Evolutionary conservation across 1,284 basidiomycete genomes (phyloP).

Genomic region (Ceratobasidium sp.): DNA sequence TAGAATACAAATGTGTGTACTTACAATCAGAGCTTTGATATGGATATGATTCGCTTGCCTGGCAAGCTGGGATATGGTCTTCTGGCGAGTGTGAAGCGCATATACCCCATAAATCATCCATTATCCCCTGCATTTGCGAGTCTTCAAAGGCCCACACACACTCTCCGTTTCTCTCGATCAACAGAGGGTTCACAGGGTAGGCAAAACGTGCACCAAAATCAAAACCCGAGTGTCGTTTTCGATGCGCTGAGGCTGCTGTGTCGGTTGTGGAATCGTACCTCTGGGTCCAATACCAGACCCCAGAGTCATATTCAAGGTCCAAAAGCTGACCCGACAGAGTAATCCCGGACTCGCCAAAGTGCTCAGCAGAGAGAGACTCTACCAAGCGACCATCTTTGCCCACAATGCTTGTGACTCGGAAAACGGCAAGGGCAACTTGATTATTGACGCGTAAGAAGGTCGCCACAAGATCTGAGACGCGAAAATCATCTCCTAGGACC

Average conservation of each 20-base stretch:
- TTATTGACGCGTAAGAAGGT: neutral
- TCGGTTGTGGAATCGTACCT: neutral
- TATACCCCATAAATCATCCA: conserved; percentile 8
- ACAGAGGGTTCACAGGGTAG: neutral
- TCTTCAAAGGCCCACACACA: conserved; percentile 5
- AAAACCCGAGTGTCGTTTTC: neutral
- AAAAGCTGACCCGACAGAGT: conserved; percentile 22
- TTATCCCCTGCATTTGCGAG: neutral
- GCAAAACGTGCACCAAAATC: neutral
- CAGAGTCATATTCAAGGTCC: conserved; percentile 8
- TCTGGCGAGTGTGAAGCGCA: neutral
- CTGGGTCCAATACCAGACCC: conserved; percentile 32
- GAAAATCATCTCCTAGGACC: conserved; percentile 1
- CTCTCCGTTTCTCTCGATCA: conserved; percentile 5
- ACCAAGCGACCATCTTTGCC: neutral
- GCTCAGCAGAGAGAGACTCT: neutral
- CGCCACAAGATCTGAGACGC: conserved; percentile 12
- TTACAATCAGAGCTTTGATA: neutral
- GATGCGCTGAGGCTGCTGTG: neutral
- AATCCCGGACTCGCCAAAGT: neutral
- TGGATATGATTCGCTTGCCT: neutral
- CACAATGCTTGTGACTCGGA: conserved; percentile 12
- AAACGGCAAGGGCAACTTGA: neutral
- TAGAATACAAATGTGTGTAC: neutral
- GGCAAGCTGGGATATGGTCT: neutral